A percentile compares a stretch with the other conserved stretches of the same genome.
phyloP scores from a whole-genome alignment of 2,329 filamentous ascomycete species.

The Elsinoe batatas region DNA sequence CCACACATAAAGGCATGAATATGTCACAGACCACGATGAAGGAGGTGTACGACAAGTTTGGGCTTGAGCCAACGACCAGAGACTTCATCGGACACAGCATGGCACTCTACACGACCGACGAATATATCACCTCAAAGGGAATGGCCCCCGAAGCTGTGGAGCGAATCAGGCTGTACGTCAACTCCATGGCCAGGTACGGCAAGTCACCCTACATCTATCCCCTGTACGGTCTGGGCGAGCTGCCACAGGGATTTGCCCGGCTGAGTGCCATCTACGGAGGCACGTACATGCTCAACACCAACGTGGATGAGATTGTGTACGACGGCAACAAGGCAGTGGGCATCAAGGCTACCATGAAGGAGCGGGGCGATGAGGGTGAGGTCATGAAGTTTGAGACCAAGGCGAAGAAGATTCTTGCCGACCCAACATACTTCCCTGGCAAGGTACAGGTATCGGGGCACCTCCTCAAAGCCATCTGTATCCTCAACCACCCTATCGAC shows the following conservation, averaged over 20 bases:
- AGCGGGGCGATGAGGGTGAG: slow-evolving; percentile 61
- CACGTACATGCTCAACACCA: slow-evolving; percentile 98
- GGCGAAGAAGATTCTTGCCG: slow-evolving; percentile 88
- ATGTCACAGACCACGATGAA: slow-evolving; percentile 77
- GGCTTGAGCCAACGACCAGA: slow-evolving; percentile 75
- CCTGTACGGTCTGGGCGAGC: slow-evolving; percentile 90
- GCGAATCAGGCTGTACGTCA: slow-evolving; percentile 91
- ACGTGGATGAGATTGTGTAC: slow-evolving; percentile 80
- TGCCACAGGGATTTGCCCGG: slow-evolving; percentile 94
- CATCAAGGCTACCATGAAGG: slow-evolving; percentile 95
- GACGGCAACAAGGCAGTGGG: slow-evolving; percentile 78
- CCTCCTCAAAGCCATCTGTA: slow-evolving; percentile 92
- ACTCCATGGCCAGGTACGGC: slow-evolving; percentile 94
- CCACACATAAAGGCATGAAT: slow-evolving; percentile 81
- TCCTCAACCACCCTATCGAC: slow-evolving; percentile 87
- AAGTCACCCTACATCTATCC: slow-evolving; percentile 99
- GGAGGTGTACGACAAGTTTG: slow-evolving; percentile 98
- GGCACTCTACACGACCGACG: slow-evolving; percentile 87
- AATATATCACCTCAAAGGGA: slow-evolving; percentile 67
- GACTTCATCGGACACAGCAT: slow-evolving; percentile 98
- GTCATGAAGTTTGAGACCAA: slow-evolving; percentile 92
- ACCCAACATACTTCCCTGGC: slow-evolving; percentile 90
- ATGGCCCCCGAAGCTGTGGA: slow-evolving; percentile 75
- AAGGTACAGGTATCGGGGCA: slow-evolving; percentile 85
- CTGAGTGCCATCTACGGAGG: slow-evolving; percentile 97